Conservation (phyloP, 768 basidiomycete species). For the Pulveroboletus sp. region DNA sequence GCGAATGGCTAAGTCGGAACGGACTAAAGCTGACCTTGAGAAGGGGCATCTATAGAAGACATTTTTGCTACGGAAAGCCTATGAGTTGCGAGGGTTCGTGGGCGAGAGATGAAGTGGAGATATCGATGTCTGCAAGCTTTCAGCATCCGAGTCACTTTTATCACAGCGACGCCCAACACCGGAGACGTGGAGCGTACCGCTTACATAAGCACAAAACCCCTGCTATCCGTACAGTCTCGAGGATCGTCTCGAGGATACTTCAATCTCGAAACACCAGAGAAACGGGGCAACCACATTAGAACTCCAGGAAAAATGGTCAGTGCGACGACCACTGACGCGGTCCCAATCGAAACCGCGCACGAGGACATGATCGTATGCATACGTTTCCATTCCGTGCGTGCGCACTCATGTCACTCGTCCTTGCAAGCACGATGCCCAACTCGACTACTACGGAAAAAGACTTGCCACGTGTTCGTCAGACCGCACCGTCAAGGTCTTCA, state of each 20-base stretch:
- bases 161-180: background rate
- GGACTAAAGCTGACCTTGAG: background rate
- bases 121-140: slow-evolving; percentile 19
- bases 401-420: background rate
- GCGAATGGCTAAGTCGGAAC: background rate
- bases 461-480: slow-evolving; percentile 97
- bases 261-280: background rate
- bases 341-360: slow-evolving; percentile 91
- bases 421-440: slow-evolving; percentile 88
- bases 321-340: slow-evolving; percentile 57
- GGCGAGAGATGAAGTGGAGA: background rate
- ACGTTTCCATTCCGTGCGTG: background rate
- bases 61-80: slow-evolving; percentile 1
- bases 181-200: background rate
- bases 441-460: slow-evolving; percentile 96
- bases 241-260: no score
- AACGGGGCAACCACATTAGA: background rate
- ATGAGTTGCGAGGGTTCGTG: background rate
- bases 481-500: slow-evolving; percentile 91
- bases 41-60: slow-evolving; percentile 1
- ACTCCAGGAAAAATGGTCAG: slow-evolving; percentile 11
- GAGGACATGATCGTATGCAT: slow-evolving; percentile 92
- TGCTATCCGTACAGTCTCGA: background rate
- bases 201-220: background rate
- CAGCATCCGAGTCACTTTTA: slow-evolving; percentile 6